Evolutionary conservation across 2,329 filamentous ascomycete genomes (phyloP).

Genomic region (Alternaria sp.): DNA sequence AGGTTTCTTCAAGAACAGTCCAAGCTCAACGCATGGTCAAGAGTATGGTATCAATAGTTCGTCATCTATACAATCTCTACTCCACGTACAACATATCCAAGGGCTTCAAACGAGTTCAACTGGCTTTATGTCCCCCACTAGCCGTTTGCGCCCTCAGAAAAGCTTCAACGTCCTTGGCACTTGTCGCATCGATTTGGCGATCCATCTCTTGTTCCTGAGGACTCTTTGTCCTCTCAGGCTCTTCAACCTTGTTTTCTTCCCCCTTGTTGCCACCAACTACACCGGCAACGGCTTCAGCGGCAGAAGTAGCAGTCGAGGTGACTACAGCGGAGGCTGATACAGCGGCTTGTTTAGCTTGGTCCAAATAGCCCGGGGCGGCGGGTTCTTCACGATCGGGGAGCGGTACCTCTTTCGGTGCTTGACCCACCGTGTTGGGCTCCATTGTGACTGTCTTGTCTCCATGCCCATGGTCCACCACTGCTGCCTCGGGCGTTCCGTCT

Average conservation of each 20-base stretch:
- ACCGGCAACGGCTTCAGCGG: constrained; percentile 39
- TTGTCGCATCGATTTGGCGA: constrained; percentile 36
- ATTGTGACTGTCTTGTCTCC: constrained; percentile 55
- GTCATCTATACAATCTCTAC: neutral
- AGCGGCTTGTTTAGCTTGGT: constrained; percentile 52
- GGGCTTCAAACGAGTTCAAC: neutral
- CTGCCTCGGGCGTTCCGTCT: constrained; percentile 51
- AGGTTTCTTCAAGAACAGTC: neutral
- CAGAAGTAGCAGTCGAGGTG: constrained; percentile 38
- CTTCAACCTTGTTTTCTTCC: constrained; percentile 24
- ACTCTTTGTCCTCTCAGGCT: constrained; percentile 31
- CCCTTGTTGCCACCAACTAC: constrained; percentile 30
- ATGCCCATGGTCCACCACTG: constrained; percentile 50
- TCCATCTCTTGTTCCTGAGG: constrained; percentile 39
- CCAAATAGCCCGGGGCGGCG: constrained; percentile 46
- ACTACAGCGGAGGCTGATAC: constrained; percentile 34
- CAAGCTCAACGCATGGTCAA: neutral
- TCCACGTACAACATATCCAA: neutral
- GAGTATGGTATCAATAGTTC: neutral
- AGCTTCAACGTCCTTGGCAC: constrained; percentile 38
- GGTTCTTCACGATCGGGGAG: constrained; percentile 42
- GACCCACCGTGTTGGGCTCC: constrained; percentile 56
- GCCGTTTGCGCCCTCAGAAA: constrained; percentile 39
- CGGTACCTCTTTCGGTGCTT: constrained; percentile 56
- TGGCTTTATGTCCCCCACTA: neutral